Evolutionary conservation across 2,329 filamentous ascomycete genomes (phyloP).

Genomic region (Orbilia blumenaviensis): DNA sequence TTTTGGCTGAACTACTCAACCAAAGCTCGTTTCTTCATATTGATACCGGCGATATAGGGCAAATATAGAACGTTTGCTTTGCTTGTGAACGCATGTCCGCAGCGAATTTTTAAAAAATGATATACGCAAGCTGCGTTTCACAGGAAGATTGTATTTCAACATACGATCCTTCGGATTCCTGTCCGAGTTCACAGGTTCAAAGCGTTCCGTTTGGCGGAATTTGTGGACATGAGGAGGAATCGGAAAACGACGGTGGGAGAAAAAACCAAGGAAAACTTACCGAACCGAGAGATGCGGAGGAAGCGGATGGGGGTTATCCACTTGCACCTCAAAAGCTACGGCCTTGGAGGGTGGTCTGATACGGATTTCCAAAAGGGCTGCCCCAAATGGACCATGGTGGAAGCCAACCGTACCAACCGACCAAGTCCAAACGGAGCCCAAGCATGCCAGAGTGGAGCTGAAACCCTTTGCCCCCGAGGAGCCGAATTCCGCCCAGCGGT

Average conservation of each 20-base stretch:
- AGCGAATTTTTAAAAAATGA: no score
- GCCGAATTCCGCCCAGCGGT: constrained; percentile 46
- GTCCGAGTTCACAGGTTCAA: background rate
- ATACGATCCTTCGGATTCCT: constrained; percentile 5
- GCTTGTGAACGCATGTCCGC: background rate
- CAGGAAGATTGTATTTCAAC: constrained; percentile 12
- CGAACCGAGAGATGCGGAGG: constrained; percentile 40
- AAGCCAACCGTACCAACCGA: constrained; percentile 35
- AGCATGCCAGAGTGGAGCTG: constrained; percentile 41
- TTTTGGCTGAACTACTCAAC: constrained; percentile 52
- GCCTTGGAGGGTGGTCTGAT: constrained; percentile 39
- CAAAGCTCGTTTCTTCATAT: constrained; percentile 40
- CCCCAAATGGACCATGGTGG: no score
- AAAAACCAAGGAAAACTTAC: constrained; percentile 25
- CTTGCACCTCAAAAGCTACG: background rate
- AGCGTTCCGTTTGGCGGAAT: background rate
- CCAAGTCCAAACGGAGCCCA: constrained; percentile 20
- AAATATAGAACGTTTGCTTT: constrained; percentile 4
- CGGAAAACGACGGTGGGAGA: constrained; percentile 20
- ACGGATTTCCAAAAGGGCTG: background rate
- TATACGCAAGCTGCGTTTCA: constrained; percentile 3
- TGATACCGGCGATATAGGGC: constrained; percentile 21
- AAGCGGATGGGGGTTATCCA: constrained; percentile 40
- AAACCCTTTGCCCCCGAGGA: constrained; percentile 38
- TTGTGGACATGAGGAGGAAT: background rate